Evolutionary conservation across 768 basidiomycete species (phyloP), one percentile per base, ranked within the genome.

Genomic region (Suillus lakei): DNA sequence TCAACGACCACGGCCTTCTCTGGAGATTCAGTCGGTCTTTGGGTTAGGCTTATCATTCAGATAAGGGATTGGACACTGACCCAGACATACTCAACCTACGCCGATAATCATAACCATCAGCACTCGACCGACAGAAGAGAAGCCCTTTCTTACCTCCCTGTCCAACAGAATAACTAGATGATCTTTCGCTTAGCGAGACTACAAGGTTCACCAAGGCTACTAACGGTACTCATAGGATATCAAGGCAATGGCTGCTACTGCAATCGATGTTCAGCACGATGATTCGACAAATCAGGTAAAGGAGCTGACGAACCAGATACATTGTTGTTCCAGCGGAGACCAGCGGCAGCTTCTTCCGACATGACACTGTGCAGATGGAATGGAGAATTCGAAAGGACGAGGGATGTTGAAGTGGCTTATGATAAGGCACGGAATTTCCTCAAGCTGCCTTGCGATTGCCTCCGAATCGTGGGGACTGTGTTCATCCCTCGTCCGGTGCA

Each of bases 181-280:
- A 28, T 30, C 1, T 30, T 59, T 41, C 18, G 28, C 39, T 59
- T 28, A 59, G 58, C 18, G 5, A 59, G 26, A 41, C 26, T 43
- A 26, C 26, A 30, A 41, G 18, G 18, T 28, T 59, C 1, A 16
- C 21, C 18, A 21, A 41, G 39, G 38, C 18, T 41, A 59, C 58
- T 59, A 9, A 59, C 58, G 18, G 58, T 59, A 59, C 28, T 59
- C 58, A 21, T 59, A 59, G 0, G 58, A 59, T 39, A 59, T 41
- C 58, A 59, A 26, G 18, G 58, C 18, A 30, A 59, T 39, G 5
- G 39, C 26, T 7, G 58, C 39, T 6, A 59, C 58, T 59, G 58
- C 5, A 59, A 41, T 12, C 9, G 5, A 59, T 7, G 5, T 59
- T 59, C 58, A 41, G 58, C 6, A 30, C 10, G 16, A 39, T 2